Base-by-base conservation (phyloP, 2,329 filamentous ascomycete species). In the Stagonosporopsis chrysanthemi region DNA sequence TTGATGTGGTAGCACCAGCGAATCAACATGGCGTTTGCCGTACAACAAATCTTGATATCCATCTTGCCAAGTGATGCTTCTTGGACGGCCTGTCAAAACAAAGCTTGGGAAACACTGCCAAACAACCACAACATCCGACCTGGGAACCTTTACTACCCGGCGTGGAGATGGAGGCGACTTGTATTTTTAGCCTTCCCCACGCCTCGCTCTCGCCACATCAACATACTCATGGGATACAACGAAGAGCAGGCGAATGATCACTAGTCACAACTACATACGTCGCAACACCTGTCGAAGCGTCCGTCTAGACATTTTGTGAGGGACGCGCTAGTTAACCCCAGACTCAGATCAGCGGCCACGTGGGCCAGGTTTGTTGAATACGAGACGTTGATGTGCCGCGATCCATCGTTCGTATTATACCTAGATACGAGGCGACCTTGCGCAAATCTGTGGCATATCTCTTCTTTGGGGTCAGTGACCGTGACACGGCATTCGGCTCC, bases 321-420 rank as follows among this genome's bases (percentile, higher is more conserved):
- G 14, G 29, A 31, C 40, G 41, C 56, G 55, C 68, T 71, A 71
- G 52, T 52, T 46, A 61, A 65, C 67, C 69, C 69, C 64, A 60
- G 66, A 65, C 58, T 65, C 64, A 54, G 55, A 67, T 66, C 61
- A 47, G 52, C 52, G 42, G 48, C 60, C 63, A 58, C 62, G 67
- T 68, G 69, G 64, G 62, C 58, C 68, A 52, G 57, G 31, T 33
- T n/a, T 1, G 14, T 33, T 33, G 31, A n/a, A 68, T 69, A 70
- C 66, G 68, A 70, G 64, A 33, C 12, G 14, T 42, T 66, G 63
- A 69, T 65, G 61, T 54, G 61, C 64, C 31, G 31, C 53, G 41
- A 47, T 42, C 40, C 19, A 29, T 17, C 36, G 29, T 42, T 26
- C 23, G 26, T 28, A 22, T 17, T 31, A 7, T 11, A 4, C 40